Conservation (phyloP, 192 early-diverging fungal species). For the Obelidium mucronatum region DNA sequence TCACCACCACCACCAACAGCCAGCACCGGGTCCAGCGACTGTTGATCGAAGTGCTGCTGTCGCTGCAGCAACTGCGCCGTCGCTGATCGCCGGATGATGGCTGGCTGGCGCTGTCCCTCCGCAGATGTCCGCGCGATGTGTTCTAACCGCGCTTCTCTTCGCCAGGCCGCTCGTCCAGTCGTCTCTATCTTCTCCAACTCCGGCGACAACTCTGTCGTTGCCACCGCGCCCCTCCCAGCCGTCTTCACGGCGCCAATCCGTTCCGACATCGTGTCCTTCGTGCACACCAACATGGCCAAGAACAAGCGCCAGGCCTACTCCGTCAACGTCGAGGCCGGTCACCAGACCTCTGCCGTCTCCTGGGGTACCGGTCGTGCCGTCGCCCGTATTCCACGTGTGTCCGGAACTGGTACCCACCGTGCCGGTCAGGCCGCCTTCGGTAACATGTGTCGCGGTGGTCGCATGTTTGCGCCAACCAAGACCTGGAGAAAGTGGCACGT, state of each 20-base stretch:
- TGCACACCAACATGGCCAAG: conserved; percentile 99
- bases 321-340: conserved; percentile 94
- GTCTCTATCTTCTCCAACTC: conserved; percentile 88
- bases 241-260: conserved; percentile 98
- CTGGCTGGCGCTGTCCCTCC: too few relatives aligned
- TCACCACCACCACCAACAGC: too few relatives aligned
- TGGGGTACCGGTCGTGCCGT: conserved; percentile 87
- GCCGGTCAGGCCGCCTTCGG: conserved; percentile 99
- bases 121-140: too few relatives aligned
- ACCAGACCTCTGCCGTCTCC: conserved; percentile 87
- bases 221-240: conserved; percentile 79
- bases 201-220: conserved; percentile 71
- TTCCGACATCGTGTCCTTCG: conserved; percentile 93
- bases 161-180: conserved; percentile 75
- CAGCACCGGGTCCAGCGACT: too few relatives aligned
- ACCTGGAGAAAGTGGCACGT: conserved; percentile 99
- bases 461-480: conserved; percentile 99
- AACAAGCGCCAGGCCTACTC: conserved; percentile 98
- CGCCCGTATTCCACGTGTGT: conserved; percentile 98
- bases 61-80: too few relatives aligned
- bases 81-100: too few relatives aligned
- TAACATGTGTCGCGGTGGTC: conserved; percentile 99
- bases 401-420: conserved; percentile 94
- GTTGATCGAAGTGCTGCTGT: too few relatives aligned
- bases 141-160: neutral